A percentile compares a stretch with the other conserved stretches of the same genome.
Conservation (phyloP, 805 yeast genomes). For the Ogataea glucozyma region DNA sequence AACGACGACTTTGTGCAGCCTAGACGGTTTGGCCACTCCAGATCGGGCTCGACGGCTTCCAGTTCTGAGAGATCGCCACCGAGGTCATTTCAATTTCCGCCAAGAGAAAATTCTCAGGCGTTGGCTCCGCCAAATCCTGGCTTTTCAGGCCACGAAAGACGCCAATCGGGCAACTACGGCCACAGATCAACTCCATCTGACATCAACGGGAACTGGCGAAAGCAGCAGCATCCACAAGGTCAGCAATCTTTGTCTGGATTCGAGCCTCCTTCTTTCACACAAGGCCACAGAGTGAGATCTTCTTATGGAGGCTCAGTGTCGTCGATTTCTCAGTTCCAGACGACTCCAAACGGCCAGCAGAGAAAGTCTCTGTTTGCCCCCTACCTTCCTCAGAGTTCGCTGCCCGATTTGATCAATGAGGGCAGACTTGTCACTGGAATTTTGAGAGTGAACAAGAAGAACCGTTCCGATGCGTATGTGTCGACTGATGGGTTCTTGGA, state of each 20-base stretch:
- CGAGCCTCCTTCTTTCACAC: conserved; percentile 49
- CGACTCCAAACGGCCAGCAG: conserved; percentile 41
- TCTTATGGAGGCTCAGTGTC: conserved; percentile 69
- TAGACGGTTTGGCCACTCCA: conserved; percentile 21
- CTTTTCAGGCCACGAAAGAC: conserved; percentile 45
- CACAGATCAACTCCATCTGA: conserved; percentile 43
- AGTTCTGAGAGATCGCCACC: conserved; percentile 43
- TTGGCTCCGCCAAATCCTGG: conserved; percentile 58
- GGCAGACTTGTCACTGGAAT: conserved; percentile 93
- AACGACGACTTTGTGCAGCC: conserved; percentile 13
- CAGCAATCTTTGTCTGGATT: conserved; percentile 27
- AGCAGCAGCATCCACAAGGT: conserved; percentile 44
- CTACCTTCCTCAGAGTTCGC: conserved; percentile 87
- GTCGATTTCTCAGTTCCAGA: conserved; percentile 42
- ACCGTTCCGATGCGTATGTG: conserved; percentile 97
- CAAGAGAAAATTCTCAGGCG: conserved; percentile 35
- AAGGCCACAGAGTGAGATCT: conserved; percentile 77
- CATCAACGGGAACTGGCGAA: conserved; percentile 67
- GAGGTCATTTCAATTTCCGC: conserved; percentile 65
- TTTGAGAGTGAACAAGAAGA: conserved; percentile 91
- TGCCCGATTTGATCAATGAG: conserved; percentile 85
- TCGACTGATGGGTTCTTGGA: conserved; percentile 93
- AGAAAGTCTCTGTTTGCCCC: conserved; percentile 92
- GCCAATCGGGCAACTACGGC: conserved; percentile 42
- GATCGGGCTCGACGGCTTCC: conserved; percentile 36